Conservation (phyloP, 2,329 filamentous ascomycete species). For the Aspergillus alliaceus region DNA sequence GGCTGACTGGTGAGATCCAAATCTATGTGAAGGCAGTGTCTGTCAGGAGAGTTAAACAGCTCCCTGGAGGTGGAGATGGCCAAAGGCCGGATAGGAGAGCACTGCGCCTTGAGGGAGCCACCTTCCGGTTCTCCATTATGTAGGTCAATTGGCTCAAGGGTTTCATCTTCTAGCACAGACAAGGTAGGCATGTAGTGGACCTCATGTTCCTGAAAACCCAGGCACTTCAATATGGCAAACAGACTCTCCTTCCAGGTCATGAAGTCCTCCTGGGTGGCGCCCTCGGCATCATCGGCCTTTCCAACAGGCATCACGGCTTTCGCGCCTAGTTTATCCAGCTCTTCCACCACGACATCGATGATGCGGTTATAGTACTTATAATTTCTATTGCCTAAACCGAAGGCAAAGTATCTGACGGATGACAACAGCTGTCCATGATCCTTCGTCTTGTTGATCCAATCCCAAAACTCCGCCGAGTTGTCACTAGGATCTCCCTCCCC, state of each 20-base stretch:
- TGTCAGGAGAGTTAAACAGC: conserved; percentile 74
- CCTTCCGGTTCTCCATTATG: conserved; percentile 89
- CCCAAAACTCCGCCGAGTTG: conserved; percentile 85
- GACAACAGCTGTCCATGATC: conserved; percentile 50
- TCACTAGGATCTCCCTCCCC: conserved; percentile 95
- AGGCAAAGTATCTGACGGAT: conserved; percentile 79
- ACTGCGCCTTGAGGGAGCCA: conserved; percentile 66
- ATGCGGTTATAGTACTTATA: conserved; percentile 98
- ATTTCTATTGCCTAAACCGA: conserved; percentile 92
- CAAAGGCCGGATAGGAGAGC: conserved; percentile 76
- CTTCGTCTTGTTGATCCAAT: conserved; percentile 78
- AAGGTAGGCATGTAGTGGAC: conserved; percentile 86
- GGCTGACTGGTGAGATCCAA: conserved; percentile 74
- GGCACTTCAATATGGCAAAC: conserved; percentile 76
- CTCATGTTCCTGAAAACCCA: conserved; percentile 84
- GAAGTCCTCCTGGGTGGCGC: conserved; percentile 96
- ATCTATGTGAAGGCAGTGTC: conserved; percentile 89
- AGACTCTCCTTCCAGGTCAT: conserved; percentile 94
- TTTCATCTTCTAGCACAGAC: conserved; percentile 68
- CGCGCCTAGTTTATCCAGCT: conserved; percentile 73
- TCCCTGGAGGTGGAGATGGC: conserved; percentile 79
- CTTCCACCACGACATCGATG: conserved; percentile 80
- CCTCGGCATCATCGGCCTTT: conserved; percentile 88
- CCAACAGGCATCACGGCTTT: conserved; percentile 75
- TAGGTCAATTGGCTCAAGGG: conserved; percentile 72